Conservation (phyloP, 2,329 filamentous ascomycete genomes). For the Penicillium sclerotigenum region DNA sequence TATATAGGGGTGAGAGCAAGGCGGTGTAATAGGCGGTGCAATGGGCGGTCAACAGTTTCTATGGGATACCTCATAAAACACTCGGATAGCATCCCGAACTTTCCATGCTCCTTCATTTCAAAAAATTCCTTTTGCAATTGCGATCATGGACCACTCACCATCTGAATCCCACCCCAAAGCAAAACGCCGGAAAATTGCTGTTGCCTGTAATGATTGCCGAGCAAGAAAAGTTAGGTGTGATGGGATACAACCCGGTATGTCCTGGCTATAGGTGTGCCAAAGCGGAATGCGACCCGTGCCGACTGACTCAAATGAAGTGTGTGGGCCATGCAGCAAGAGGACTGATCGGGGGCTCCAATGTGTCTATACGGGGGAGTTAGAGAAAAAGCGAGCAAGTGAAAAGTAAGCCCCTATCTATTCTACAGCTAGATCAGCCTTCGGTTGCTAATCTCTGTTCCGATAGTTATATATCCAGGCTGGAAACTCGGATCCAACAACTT, state of each 20-base stretch:
- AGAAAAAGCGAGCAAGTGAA: conserved; percentile 28
- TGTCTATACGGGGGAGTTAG: conserved; percentile 28
- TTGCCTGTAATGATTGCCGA: conserved; percentile 46
- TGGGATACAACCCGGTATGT: conserved; percentile 32
- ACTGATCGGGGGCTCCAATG: conserved; percentile 20
- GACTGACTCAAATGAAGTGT: conserved; percentile 22
- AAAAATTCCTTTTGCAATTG: neutral
- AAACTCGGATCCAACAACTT: conserved; percentile 27
- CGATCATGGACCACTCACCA: neutral
- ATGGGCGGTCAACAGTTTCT: no score
- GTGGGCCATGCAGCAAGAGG: conserved; percentile 29
- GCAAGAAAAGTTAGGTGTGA: conserved; percentile 46
- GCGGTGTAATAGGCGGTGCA: no score
- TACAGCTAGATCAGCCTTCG: neutral
- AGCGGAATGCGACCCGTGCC: conserved; percentile 17
- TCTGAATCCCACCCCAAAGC: neutral
- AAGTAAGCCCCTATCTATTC: conserved; percentile 7
- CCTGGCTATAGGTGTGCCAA: neutral
- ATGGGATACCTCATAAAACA: no score
- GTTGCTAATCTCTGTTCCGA: neutral
- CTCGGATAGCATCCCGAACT: conserved; percentile 3
- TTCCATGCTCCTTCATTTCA: neutral
- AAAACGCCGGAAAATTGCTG: conserved; percentile 46
- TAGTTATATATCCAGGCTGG: conserved; percentile 30
- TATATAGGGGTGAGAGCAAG: no score